Evolutionary conservation across 2,329 filamentous ascomycete genomes (phyloP), one percentile per base, ranked within the genome.

Genomic region (Colletotrichum sp.): DNA sequence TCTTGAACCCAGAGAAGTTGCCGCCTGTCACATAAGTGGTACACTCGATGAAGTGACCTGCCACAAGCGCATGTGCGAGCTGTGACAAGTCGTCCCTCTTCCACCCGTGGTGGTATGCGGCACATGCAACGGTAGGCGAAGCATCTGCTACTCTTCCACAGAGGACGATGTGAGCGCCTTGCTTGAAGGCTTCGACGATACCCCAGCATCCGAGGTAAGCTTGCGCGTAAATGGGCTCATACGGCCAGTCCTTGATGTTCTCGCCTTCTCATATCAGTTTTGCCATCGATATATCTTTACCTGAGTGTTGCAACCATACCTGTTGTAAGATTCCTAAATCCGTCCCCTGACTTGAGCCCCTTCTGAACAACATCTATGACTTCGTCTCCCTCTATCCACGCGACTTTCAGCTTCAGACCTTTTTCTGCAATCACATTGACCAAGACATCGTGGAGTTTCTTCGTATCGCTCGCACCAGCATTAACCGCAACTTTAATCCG

Each of bases 91-190:
- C 83, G 0, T 80, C 83, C 21, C 85, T 84, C 0, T 74, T 73
- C 89, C 89, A 91, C 0, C 82, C 81, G 74, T 90, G 84, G 87
- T 89, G 90, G 78, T 84, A 90, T 82, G 87, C 88, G 0, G 89
- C 88, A 1, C 87, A 87, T 0, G 86, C 89, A 30, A 90, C 89
- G 1, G 90, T 88, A 0, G 87, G 87, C 9, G 83, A 85, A 0
- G 87, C 87, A 77, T 88, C 87, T 0, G 86, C 85, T 2, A 87
- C 86, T 32, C 87, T 83, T 6, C 86, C 86, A 55, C 85, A 86
- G 21, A 88, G 82, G 34, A 87, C 80, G 48, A 88, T 87, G 70
- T 87, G 83, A 9, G 85, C 86, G 2, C 82, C 86, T 21, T 81
- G 81, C 39, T 82, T 82, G 73, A 87, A 87, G 7, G 83, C 86